Evolutionary conservation across 176 grass and related monocot genomes (phyloP).

Genomic region (Microstegium vimineum): DNA sequence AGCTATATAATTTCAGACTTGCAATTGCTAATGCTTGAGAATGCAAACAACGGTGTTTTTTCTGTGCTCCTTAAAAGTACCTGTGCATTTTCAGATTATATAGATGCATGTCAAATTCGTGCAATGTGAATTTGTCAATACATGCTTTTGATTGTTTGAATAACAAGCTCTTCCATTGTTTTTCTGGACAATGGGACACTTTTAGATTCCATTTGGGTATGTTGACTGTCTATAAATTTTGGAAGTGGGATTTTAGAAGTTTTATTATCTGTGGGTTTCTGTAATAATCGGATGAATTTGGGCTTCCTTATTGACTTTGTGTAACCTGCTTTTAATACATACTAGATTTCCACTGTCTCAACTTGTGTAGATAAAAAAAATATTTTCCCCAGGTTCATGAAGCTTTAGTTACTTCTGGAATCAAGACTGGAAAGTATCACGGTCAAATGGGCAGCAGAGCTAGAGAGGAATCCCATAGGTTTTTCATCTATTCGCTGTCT

Average conservation of each 20-base stretch:
- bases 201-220: not conserved
- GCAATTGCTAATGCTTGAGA: too few species aligned
- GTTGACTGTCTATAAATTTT: not conserved
- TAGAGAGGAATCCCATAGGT: conserved; percentile 88
- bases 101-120: not conserved
- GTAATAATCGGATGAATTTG: not conserved
- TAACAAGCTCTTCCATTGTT: conserved; percentile 6
- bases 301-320: not conserved
- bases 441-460: conserved; percentile 78
- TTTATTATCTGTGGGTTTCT: not conserved
- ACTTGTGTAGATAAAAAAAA: not conserved
- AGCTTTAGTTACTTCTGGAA: conserved; percentile 72
- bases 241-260: not conserved
- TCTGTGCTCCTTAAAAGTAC: not conserved
- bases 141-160: not conserved
- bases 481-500: conserved; percentile 2
- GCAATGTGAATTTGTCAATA: not conserved
- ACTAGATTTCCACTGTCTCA: not conserved
- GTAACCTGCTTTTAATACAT: conserved; percentile 1
- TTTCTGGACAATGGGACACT: conserved; percentile 7
- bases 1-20: too few species aligned
- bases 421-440: conserved; percentile 78
- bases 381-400: conserved; percentile 52
- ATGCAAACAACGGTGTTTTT: too few species aligned
- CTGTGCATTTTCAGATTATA: not conserved